phyloP scores from a whole-genome alignment of 176 grass and related monocot genomes.

The Metroxylon sagu region DNA sequence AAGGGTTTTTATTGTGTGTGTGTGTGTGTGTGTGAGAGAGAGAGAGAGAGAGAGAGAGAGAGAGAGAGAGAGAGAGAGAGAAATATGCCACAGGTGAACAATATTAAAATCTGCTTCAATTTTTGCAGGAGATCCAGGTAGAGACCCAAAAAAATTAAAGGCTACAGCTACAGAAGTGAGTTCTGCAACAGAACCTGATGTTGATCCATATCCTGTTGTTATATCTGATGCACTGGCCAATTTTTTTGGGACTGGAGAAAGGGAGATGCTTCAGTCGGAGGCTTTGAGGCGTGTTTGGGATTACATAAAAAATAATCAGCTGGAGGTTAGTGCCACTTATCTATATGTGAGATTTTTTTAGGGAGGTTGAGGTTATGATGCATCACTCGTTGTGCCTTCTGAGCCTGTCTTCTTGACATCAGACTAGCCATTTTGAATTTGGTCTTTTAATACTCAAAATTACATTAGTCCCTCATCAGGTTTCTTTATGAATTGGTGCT shows the following conservation, averaged over 20 bases:
- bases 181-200: conserved; percentile 34
- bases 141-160: conserved; percentile 61
- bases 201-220: conserved; percentile 33
- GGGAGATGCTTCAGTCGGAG: conserved; percentile 62
- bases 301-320: conserved; percentile 82
- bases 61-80: no score
- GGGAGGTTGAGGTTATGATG: neutral
- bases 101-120: conserved; percentile 14
- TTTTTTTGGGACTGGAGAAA: conserved; percentile 86
- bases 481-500: no score
- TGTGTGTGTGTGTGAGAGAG: no score
- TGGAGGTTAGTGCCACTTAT: conserved; percentile 48
- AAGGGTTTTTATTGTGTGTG: conserved; percentile 6
- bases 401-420: no score
- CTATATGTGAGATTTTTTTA: neutral
- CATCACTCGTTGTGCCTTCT: no score
- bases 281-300: conserved; percentile 81
- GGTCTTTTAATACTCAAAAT: no score
- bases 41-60: no score
- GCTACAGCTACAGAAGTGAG: conserved; percentile 26
- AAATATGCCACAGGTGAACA: neutral
- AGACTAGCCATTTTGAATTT: no score
- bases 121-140: conserved; percentile 60
- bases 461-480: no score
- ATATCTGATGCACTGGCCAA: conserved; percentile 72